These are phyloP conservation scores for Solanum rostratum DNA, from an alignment of 257 asterid genomes.

Conservation along the genomic window DNA sequence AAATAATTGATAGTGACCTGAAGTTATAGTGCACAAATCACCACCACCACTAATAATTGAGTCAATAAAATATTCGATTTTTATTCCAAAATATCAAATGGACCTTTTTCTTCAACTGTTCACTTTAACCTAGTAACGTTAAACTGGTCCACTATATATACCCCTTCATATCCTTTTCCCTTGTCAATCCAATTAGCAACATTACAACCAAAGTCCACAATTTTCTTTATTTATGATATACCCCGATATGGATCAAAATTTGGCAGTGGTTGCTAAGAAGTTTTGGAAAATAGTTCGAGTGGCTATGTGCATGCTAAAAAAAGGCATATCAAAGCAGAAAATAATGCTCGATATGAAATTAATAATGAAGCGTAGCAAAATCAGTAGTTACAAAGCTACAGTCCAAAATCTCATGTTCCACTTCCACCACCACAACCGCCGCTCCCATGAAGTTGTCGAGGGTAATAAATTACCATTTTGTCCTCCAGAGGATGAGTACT, in stretches of 20 bases:
- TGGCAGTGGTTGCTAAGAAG: slow-evolving; percentile 7
- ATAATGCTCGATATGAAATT: slow-evolving; percentile 13
- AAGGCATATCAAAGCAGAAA: slow-evolving; percentile 17
- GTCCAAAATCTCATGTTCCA: slow-evolving; percentile 11
- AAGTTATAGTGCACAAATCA: not conserved
- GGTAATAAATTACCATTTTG: not conserved
- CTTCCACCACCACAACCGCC: not conserved
- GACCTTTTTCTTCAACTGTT: not conserved
- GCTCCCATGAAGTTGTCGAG: not conserved
- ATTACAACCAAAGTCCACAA: not conserved
- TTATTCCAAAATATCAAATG: not conserved
- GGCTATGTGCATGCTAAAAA: slow-evolving; percentile 4
- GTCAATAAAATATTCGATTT: not conserved
- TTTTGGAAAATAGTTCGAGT: slow-evolving; percentile 5
- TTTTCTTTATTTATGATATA: not conserved
- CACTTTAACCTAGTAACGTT: not conserved
- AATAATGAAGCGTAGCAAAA: slow-evolving; percentile 15
- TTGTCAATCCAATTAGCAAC: not conserved
- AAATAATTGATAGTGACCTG: not conserved
- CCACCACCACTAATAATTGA: not conserved
- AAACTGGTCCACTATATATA: not conserved
- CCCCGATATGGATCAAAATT: slow-evolving; percentile 8
- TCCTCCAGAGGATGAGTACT: not conserved
- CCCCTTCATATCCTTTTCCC: not conserved
- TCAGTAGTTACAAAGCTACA: slow-evolving; percentile 2